These are phyloP conservation scores for Coemansia sp. DNA, from an alignment of 192 early-diverging fungal species.

Conservation along the genomic window DNA sequence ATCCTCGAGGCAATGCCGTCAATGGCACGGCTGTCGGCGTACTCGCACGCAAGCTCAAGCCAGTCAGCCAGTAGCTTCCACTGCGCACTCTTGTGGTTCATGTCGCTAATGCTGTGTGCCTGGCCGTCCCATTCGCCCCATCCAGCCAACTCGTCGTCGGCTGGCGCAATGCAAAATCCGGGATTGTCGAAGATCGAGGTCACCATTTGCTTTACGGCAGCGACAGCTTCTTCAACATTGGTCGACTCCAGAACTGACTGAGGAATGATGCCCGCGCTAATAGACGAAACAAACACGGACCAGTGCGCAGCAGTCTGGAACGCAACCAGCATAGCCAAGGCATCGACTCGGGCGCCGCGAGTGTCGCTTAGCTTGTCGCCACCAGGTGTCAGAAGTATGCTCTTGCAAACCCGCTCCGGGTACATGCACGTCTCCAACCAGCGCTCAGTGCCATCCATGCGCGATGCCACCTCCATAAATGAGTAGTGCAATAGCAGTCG, in stretches of 20 bases:
- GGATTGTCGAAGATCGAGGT: slow-evolving; percentile 3
- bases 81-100: slow-evolving; percentile 31
- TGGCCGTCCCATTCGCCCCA: slow-evolving; percentile 49
- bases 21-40: slow-evolving; percentile 17
- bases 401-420: slow-evolving; percentile 18
- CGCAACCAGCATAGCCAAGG: slow-evolving; percentile 38
- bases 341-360: slow-evolving; percentile 1
- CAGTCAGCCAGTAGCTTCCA: slow-evolving; percentile 44
- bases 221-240: neutral
- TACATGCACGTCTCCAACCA: slow-evolving; percentile 37
- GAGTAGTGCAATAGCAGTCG: slow-evolving; percentile 42
- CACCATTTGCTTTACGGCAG: slow-evolving; percentile 23
- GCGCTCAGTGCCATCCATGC: slow-evolving; percentile 30
- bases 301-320: slow-evolving; percentile 49
- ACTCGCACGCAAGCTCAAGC: slow-evolving; percentile 47
- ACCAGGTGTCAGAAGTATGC: slow-evolving; percentile 1
- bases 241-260: slow-evolving; percentile 16
- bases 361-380: neutral
- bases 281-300: slow-evolving; percentile 29
- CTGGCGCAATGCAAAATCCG: neutral
- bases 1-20: slow-evolving; percentile 23
- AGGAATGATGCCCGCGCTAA: slow-evolving; percentile 26
- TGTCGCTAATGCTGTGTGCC: slow-evolving; percentile 25
- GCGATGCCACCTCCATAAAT: slow-evolving; percentile 35
- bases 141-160: neutral